Evolutionary conservation across 2,329 filamentous ascomycete species (phyloP).

Genomic region (Fusarium multiceps): DNA sequence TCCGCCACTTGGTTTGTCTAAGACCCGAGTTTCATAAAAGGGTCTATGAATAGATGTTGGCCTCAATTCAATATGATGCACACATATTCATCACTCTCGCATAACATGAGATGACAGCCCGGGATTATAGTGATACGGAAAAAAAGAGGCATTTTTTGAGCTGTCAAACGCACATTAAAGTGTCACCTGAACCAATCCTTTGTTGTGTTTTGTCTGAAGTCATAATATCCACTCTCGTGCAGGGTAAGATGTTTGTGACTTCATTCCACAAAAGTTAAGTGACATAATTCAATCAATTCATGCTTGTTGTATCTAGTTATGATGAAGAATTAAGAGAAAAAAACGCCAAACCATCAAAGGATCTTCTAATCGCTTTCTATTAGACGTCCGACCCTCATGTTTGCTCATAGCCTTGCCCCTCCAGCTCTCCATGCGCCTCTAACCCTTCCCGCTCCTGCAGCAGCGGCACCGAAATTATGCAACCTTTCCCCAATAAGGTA

Average conservation of each 20-base stretch:
- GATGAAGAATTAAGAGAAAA: conserved; percentile 2
- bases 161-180: background rate
- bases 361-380: conserved; percentile 11
- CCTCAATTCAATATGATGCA: conserved; percentile 3
- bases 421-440: conserved; percentile 54
- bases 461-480: conserved; percentile 83
- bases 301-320: conserved; percentile 11
- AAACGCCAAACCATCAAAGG: conserved; percentile 13
- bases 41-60: conserved; percentile 25
- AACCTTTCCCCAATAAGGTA: conserved; percentile 94
- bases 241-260: conserved; percentile 26
- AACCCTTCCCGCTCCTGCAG: conserved; percentile 52
- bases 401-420: conserved; percentile 45
- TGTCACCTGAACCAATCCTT: conserved; percentile 12
- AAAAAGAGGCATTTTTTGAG: background rate
- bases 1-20: conserved; percentile 21
- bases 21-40: conserved; percentile 21
- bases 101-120: conserved; percentile 2
- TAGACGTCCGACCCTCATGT: conserved; percentile 6
- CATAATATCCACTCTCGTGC: conserved; percentile 19
- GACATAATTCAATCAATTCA: conserved; percentile 17
- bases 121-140: background rate
- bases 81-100: conserved; percentile 11
- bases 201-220: conserved; percentile 7
- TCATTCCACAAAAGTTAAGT: conserved; percentile 16